Conservation (phyloP, 495 filamentous ascomycete species). For the Usnea hakonensis region DNA sequence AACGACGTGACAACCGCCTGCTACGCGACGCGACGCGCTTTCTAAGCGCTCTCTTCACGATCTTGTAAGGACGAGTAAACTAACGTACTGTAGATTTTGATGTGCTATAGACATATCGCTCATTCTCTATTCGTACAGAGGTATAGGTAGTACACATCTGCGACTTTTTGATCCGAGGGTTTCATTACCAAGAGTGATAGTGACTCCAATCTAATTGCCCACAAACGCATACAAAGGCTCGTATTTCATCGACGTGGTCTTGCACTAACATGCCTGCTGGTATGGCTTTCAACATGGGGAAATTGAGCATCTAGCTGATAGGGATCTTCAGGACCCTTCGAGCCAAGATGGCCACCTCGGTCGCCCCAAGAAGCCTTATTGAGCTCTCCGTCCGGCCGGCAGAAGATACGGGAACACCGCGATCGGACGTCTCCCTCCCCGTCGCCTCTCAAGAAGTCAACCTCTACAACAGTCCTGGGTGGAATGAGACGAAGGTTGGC, state of each 20-base stretch:
- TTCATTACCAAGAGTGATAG: not conserved
- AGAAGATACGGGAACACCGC: conserved; percentile 56
- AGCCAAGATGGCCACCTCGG: conserved; percentile 73
- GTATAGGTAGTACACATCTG: not conserved
- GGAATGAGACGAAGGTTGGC: conserved; percentile 25
- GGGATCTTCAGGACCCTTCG: conserved; percentile 17
- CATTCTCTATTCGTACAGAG: not conserved
- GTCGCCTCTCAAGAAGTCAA: conserved; percentile 52
- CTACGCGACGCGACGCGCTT: conserved; percentile 9
- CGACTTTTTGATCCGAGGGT: not conserved
- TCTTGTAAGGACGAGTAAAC: too few species aligned
- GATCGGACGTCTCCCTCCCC: conserved; percentile 55
- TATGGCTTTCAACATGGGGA: not conserved
- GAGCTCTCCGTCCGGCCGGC: conserved; percentile 71
- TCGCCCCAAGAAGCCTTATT: conserved; percentile 80
- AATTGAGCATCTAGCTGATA: not conserved
- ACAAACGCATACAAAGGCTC: not conserved
- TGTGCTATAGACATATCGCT: not conserved
- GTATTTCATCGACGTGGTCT: not conserved
- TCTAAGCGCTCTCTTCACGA: not conserved
- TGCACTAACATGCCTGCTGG: not conserved
- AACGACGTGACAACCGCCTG: conserved; percentile 5
- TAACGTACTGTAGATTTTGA: too few species aligned
- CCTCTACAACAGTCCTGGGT: conserved; percentile 35
- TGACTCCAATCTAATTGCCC: not conserved